Conservation (phyloP, 2,329 filamentous ascomycete genomes). For the Fusarium tricinctum region DNA sequence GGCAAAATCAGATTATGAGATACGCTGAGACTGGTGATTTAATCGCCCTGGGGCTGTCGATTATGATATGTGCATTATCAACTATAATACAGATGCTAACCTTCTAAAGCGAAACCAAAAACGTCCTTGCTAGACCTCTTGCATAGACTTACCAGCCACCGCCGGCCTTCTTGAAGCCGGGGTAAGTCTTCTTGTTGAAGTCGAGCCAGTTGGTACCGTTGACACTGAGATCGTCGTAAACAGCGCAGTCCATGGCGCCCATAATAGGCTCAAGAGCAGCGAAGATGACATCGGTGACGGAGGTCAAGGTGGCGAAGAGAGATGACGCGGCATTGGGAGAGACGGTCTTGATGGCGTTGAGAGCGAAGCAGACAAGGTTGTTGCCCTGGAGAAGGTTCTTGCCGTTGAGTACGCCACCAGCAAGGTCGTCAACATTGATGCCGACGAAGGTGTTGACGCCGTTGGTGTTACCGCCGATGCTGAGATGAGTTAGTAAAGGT, state of each 20-base stretch:
- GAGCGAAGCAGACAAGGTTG: constrained; percentile 60
- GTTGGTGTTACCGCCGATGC: constrained; percentile 67
- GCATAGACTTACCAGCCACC: constrained; percentile 27
- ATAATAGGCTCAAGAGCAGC: constrained; percentile 41
- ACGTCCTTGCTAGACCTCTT: background rate
- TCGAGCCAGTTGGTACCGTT: constrained; percentile 43
- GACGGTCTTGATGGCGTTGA: constrained; percentile 57
- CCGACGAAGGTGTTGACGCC: constrained; percentile 65
- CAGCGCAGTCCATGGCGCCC: constrained; percentile 33
- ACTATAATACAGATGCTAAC: constrained; percentile 10
- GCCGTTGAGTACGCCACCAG: constrained; percentile 60
- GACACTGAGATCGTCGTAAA: constrained; percentile 37
- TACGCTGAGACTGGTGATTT: background rate
- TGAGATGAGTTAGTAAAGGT: constrained; percentile 21
- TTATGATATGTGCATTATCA: constrained; percentile 3
- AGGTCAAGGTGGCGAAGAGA: constrained; percentile 52
- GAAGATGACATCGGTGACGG: constrained; percentile 33
- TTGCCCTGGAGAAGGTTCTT: constrained; percentile 61
- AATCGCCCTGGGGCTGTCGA: background rate
- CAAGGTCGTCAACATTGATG: constrained; percentile 59
- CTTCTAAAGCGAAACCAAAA: background rate
- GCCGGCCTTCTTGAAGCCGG: constrained; percentile 45
- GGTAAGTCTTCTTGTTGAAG: constrained; percentile 38
- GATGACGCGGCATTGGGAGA: constrained; percentile 59
- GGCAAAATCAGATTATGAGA: background rate